A percentile compares a stretch with the other conserved stretches of the same genome.
These are phyloP conservation scores for Pseudopediastrum boryanum DNA, from an alignment of 139 green algal species.

Conservation along the genomic window DNA sequence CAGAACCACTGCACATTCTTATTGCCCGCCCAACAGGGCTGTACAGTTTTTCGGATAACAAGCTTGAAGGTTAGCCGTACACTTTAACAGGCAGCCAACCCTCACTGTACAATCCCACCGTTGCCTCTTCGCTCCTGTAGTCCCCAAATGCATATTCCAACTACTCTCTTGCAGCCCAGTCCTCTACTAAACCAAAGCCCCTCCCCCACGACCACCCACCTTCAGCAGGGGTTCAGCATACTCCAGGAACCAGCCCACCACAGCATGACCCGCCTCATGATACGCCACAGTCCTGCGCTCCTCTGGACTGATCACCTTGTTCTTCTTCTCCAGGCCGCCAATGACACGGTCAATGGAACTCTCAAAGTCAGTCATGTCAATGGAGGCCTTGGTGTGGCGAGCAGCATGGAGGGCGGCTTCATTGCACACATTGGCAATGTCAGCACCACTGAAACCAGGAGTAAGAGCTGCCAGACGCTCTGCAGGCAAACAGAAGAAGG, in stretches of 20 bases:
- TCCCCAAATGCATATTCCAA: not conserved
- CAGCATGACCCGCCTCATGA: conserved; percentile 93
- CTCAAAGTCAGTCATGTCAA: conserved; percentile 94
- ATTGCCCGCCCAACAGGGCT: no score
- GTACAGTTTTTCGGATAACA: no score
- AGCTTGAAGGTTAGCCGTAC: no score
- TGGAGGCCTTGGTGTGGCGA: conserved; percentile 56
- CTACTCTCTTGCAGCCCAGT: not conserved
- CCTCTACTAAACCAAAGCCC: conserved; percentile 20
- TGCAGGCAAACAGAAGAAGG: not conserved
- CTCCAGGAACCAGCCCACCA: conserved; percentile 98
- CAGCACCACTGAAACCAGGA: conserved; percentile 91
- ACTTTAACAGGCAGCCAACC: no score
- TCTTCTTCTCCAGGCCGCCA: conserved; percentile 98
- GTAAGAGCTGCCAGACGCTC: conserved; percentile 95
- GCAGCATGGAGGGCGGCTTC: conserved; percentile 97
- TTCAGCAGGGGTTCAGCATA: conserved; percentile 98
- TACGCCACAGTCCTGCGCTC: conserved; percentile 97
- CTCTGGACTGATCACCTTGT: conserved; percentile 89
- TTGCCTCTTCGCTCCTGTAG: not conserved
- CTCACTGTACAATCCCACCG: no score
- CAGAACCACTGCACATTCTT: no score
- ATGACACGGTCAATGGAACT: conserved; percentile 96
- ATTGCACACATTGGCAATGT: conserved; percentile 99
- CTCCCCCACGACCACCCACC: no score